These are phyloP conservation scores for Apiospora koreana DNA, from an alignment of 2,329 filamentous ascomycete genomes.

Conservation along the genomic window DNA sequence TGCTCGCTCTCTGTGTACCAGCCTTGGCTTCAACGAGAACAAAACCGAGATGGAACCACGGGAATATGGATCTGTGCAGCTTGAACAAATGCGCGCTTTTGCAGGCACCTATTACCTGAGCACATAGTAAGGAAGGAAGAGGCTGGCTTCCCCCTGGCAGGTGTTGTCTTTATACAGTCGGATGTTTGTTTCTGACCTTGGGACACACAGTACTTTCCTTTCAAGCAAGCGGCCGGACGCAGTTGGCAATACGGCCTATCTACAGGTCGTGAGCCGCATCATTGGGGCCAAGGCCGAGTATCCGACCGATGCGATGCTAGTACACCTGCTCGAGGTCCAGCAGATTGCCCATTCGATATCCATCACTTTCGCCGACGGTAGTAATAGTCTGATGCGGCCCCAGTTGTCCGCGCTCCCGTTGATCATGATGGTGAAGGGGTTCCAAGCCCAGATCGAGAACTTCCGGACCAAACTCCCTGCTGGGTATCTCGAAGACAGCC, in stretches of 20 bases:
- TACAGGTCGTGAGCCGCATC: conserved; percentile 44
- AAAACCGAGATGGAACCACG: conserved; percentile 21
- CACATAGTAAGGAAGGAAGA: conserved; percentile 40
- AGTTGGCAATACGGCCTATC: conserved; percentile 46
- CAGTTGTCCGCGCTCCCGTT: conserved; percentile 37
- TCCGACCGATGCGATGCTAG: conserved; percentile 44
- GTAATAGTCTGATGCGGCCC: conserved; percentile 29
- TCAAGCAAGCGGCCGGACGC: conserved; percentile 47
- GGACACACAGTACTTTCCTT: conserved; percentile 26
- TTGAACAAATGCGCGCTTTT: conserved; percentile 50
- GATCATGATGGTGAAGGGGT: conserved; percentile 41
- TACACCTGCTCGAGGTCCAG: conserved; percentile 49
- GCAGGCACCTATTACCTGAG: conserved; percentile 52
- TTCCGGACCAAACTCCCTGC: conserved; percentile 39
- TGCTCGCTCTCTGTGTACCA: conserved; percentile 46
- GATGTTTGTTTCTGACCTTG: background rate
- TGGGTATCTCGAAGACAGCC: conserved; percentile 32
- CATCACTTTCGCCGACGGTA: conserved; percentile 36
- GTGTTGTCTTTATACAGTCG: too few species aligned
- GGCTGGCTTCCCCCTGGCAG: too few species aligned
- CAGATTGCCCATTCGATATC: conserved; percentile 50
- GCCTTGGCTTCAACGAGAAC: conserved; percentile 38
- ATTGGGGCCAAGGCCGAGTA: conserved; percentile 44
- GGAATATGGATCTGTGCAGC: conserved; percentile 26
- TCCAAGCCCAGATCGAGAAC: conserved; percentile 45